These are phyloP conservation scores for Pezicula radicicola DNA, from an alignment of 2,329 filamentous ascomycete species.

Conservation along the genomic window DNA sequence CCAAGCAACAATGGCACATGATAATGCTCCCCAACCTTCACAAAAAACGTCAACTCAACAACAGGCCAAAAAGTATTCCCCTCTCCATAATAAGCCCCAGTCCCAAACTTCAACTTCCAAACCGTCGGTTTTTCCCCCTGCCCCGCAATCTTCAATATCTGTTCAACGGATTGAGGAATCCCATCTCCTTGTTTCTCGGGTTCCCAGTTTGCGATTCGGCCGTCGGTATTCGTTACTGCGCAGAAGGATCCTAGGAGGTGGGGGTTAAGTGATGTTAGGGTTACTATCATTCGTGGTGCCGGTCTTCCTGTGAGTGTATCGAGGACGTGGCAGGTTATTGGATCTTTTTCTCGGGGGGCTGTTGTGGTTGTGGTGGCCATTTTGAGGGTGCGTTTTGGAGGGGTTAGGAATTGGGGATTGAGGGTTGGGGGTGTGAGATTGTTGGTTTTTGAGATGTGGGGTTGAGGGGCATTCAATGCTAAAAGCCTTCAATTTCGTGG, in stretches of 20 bases:
- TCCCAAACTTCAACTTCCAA: slow-evolving; percentile 73
- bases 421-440: neutral
- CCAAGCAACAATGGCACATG: slow-evolving; percentile 77
- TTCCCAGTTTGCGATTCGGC: slow-evolving; percentile 68
- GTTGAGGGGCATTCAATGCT: neutral
- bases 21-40: slow-evolving; percentile 60
- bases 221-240: slow-evolving; percentile 71
- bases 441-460: neutral
- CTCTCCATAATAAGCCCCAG: slow-evolving; percentile 66
- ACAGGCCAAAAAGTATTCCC: slow-evolving; percentile 55
- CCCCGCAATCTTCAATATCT: slow-evolving; percentile 9
- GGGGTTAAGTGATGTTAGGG: slow-evolving; percentile 22
- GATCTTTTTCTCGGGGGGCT: slow-evolving; percentile 35
- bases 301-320: slow-evolving; percentile 75
- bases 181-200: slow-evolving; percentile 30
- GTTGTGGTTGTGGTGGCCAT: neutral
- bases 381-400: too few species aligned
- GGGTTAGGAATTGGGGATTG: neutral
- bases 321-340: slow-evolving; percentile 84
- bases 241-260: slow-evolving; percentile 43
- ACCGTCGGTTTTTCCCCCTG: slow-evolving; percentile 29
- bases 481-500: too few species aligned
- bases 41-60: slow-evolving; percentile 51
- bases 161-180: neutral
- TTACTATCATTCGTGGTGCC: slow-evolving; percentile 63